A percentile compares a stretch with the other conserved stretches of the same genome.
These are phyloP conservation scores for Candida xyloterini DNA, from an alignment of 805 yeast genomes.

Conservation along the genomic window DNA sequence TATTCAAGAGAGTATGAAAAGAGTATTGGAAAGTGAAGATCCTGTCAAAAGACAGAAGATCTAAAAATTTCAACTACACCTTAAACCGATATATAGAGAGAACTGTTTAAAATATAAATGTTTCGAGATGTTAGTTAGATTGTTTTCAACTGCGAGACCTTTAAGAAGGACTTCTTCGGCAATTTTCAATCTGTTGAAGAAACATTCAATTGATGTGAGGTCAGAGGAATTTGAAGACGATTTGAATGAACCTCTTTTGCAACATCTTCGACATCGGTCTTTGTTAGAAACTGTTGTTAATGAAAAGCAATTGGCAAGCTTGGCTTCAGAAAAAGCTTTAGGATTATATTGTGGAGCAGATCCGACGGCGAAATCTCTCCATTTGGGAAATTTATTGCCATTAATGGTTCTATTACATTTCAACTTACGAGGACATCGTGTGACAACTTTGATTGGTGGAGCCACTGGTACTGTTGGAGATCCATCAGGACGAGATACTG, in stretches of 20 bases:
- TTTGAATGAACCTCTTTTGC: slow-evolving; percentile 37
- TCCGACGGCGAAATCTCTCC: slow-evolving; percentile 88
- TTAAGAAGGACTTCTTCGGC: slow-evolving; percentile 2
- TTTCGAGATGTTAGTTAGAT: slow-evolving; percentile 2
- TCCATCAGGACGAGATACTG: slow-evolving; percentile 88
- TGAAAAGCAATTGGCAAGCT: slow-evolving; percentile 28
- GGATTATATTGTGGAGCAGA: slow-evolving; percentile 93
- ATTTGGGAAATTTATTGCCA: slow-evolving; percentile 88
- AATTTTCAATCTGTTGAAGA: slow-evolving; percentile 15
- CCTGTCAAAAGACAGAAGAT: slow-evolving; percentile 4
- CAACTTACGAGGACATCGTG: slow-evolving; percentile 76
- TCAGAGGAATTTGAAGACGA: slow-evolving; percentile 31
- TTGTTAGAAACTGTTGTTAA: slow-evolving; percentile 42
- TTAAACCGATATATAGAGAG: not conserved
- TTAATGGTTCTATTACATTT: slow-evolving; percentile 82
- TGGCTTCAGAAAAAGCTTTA: slow-evolving; percentile 35
- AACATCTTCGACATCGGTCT: slow-evolving; percentile 44
- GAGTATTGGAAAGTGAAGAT: slow-evolving; percentile 16
- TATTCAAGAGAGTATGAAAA: slow-evolving; percentile 22
- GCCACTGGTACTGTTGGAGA: slow-evolving; percentile 97
- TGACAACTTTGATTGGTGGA: slow-evolving; percentile 85
- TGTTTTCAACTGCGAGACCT: slow-evolving; percentile 1
- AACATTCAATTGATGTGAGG: slow-evolving; percentile 18
- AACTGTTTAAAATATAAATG: slow-evolving; percentile 11
- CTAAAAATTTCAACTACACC: slow-evolving; percentile 1